Evolutionary conservation across 1,284 basidiomycete species (phyloP).

Genomic region (Apiotrichum sp.): DNA sequence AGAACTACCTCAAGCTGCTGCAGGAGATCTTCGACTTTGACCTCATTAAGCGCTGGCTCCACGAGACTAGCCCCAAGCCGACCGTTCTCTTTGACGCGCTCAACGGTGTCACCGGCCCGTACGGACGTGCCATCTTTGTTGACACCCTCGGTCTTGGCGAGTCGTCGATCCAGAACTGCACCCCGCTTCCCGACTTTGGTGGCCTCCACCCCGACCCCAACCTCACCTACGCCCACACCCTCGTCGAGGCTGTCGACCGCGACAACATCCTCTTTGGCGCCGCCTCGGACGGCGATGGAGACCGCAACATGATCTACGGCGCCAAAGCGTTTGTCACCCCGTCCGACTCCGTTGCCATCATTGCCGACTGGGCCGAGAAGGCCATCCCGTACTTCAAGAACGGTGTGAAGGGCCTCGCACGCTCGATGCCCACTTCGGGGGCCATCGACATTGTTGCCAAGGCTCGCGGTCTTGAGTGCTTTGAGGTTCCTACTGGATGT

Average conservation of each 20-base stretch:
- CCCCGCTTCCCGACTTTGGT: slow-evolving; percentile 88
- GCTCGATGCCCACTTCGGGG: slow-evolving; percentile 94
- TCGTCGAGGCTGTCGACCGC: slow-evolving; percentile 87
- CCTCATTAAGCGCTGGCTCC: slow-evolving; percentile 85
- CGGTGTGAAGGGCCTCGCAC: slow-evolving; percentile 89
- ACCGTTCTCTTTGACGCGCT: slow-evolving; percentile 92
- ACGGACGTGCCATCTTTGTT: slow-evolving; percentile 83
- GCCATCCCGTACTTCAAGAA: slow-evolving; percentile 92
- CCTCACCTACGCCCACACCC: slow-evolving; percentile 90
- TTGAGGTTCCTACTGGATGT: slow-evolving; percentile 91
- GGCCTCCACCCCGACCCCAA: slow-evolving; percentile 98
- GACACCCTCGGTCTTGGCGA: slow-evolving; percentile 73
- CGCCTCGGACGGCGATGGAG: slow-evolving; percentile 94
- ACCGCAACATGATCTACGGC: slow-evolving; percentile 99
- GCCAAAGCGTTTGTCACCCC: slow-evolving; percentile 97
- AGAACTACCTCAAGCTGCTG: slow-evolving; percentile 79
- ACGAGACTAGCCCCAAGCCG: slow-evolving; percentile 57
- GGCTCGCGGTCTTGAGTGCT: slow-evolving; percentile 86
- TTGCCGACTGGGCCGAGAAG: slow-evolving; percentile 90
- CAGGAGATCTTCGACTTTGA: slow-evolving; percentile 90
- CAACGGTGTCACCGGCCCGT: slow-evolving; percentile 95
- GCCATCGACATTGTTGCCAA: slow-evolving; percentile 96
- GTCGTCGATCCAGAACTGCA: slow-evolving; percentile 82
- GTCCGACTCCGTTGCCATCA: slow-evolving; percentile 95
- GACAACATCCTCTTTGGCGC: slow-evolving; percentile 88